Base-by-base conservation (phyloP, 176 grass and related monocot species). In the Oryza officinalis region DNA sequence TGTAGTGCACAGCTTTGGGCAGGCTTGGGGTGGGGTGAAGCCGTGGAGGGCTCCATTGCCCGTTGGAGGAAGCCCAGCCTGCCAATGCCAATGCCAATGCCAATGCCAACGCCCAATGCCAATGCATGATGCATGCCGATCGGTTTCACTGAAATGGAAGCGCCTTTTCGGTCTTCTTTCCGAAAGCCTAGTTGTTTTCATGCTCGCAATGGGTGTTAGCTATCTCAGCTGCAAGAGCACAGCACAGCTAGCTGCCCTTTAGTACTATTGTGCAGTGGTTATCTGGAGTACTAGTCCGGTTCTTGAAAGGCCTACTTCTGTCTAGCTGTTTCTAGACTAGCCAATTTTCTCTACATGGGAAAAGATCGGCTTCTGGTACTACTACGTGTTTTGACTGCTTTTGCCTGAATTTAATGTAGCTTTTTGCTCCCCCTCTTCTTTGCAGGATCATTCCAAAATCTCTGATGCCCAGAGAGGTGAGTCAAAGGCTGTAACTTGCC, bases 391-490 rank as follows among this genome's bases (percentile, higher is more conserved):
- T 90, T 86, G 85, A 91, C 83, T 75, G 69, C 65, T 91, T 69
- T 76, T 13, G 68, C 44, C 50, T 71, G 70, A 67, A 81, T 71
- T 72, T 94, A 83, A 89, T 64, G 13, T 65, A 22, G 32, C 70
- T 72, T 71, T 93, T 85, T 77, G 65, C 41, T 32, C 80, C 14
- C 52, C 31, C 63, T 41, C 22, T 63, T 43, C 28, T 23, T 79
- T 38, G n/a, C 91, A 99, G 97, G 75, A 85, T 99, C 63, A 96
- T 92, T 81, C 91, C 93, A 64, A 99, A 75, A 80, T 91, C 89
- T 5, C 79, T 96, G 65, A 92, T 96, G 93, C 91, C 93, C 66
- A 89, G 86, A 72, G 97, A 96, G 93, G 97, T 99, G 72, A 96
- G 91, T 90, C 76, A 72, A 74, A 47, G 54, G 61, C 74, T 61